A percentile compares a stretch with the other conserved stretches of the same genome.
These are phyloP conservation scores for Penicillium sp. DNA, from an alignment of 2,329 filamentous ascomycete species.

Conservation along the genomic window DNA sequence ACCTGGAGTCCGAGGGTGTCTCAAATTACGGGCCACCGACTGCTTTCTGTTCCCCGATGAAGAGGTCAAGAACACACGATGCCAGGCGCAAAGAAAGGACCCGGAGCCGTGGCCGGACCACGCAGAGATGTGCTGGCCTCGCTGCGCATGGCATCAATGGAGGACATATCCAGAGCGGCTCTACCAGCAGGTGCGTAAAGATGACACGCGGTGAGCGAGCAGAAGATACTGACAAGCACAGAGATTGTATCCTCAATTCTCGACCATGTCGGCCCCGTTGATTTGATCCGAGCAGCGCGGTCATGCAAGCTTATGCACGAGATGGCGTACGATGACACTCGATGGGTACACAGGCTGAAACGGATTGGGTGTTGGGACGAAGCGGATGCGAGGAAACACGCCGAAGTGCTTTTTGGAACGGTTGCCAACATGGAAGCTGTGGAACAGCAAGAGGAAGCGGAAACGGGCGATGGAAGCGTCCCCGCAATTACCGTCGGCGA, in stretches of 20 bases:
- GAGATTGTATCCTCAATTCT: constrained; percentile 88
- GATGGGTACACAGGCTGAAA: constrained; percentile 86
- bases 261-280: constrained; percentile 81
- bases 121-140: constrained; percentile 67
- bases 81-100: constrained; percentile 53
- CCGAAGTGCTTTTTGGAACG: constrained; percentile 65
- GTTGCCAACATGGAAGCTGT: constrained; percentile 29
- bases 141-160: constrained; percentile 77
- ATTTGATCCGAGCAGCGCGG: constrained; percentile 82
- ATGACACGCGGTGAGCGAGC: not conserved
- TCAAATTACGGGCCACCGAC: constrained; percentile 4
- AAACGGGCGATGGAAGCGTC: constrained; percentile 16
- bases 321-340: constrained; percentile 97
- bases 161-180: constrained; percentile 69
- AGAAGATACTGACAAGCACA: constrained; percentile 39
- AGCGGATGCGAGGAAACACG: constrained; percentile 74
- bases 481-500: constrained; percentile 18
- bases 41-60: constrained; percentile 27
- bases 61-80: constrained; percentile 34
- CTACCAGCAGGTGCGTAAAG: constrained; percentile 72
- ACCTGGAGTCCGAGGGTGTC: not conserved
- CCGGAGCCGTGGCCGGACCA: constrained; percentile 33
- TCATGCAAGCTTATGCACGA: constrained; percentile 85
- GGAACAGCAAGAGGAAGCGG: constrained; percentile 28
- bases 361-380: constrained; percentile 94